Base-by-base conservation (phyloP, 2,329 filamentous ascomycete species). In the Rhinocladiella similis region DNA sequence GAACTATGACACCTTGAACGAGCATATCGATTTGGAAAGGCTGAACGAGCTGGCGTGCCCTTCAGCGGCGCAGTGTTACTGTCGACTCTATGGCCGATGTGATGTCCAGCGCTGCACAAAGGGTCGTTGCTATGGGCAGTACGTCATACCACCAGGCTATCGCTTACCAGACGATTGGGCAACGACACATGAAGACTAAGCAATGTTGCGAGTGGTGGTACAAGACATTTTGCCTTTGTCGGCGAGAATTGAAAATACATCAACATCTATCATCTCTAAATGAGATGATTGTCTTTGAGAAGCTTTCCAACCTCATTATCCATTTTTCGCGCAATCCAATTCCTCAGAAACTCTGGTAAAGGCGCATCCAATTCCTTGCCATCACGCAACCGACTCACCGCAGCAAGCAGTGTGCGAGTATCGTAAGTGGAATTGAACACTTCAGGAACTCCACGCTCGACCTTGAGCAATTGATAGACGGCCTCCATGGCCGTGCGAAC, bases 41-140 rank as follows among this genome's bases (percentile, higher is more conserved):
- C 57, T 78, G 43, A 77, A 78, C 64, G 43, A 35, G 6, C 61
- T 64, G 43, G 65, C 69, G 14, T 76, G 74, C 60, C 74, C 74
- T 1, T 61, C 54, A 43, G 74, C 74, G 0, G 59, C 66, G 6
- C 74, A 75, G 1, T 78, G 75, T 59, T 78, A 78, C 60, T 78
- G 75, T 65, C 71, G 71, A 9, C 54, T 78, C 10, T 78, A 77
- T 63, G 73, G 74, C 1, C 66, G 69, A 4, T 77, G 75, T 58
- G 59, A 69, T 65, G 58, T 74, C n/a, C 49, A 62, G n/a, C 56
- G 64, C 27, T 73, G 73, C 54, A 61, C 48, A 22, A 63, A 67
- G 1, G 74, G 67, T 3, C 67, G 60, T 46, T 77, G 75, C 61
- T 35, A 56, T 29, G 74, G 73, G 9, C 72, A 76, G 59, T 78